These are phyloP conservation scores for Aspergillus cristatus DNA, from an alignment of 495 filamentous ascomycete genomes.

Conservation along the genomic window DNA sequence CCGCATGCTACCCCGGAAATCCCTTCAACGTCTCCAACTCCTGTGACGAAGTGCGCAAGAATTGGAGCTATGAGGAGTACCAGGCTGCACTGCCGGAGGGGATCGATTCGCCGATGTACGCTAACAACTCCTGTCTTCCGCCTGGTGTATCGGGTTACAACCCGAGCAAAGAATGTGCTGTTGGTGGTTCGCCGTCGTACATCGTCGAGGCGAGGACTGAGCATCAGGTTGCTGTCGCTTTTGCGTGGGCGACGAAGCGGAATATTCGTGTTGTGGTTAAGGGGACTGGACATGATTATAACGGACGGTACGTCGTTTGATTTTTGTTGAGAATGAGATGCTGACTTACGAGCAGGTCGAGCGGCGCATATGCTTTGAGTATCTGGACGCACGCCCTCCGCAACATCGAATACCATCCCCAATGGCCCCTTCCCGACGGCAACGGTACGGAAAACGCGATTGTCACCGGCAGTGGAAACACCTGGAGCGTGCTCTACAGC, in stretches of 20 bases:
- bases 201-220: conserved; percentile 24
- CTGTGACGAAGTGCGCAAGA: conserved; percentile 12
- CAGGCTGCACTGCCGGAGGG: conserved; percentile 14
- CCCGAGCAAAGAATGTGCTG: conserved; percentile 10
- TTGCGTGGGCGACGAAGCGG: conserved; percentile 40
- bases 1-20: conserved; percentile 19
- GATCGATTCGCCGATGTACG: conserved; percentile 13
- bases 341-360: conserved; percentile 28
- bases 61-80: conserved; percentile 15
- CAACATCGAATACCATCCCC: conserved; percentile 22
- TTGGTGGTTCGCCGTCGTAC: conserved; percentile 19
- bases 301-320: conserved; percentile 25
- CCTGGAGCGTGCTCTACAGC: conserved; percentile 9
- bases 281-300: conserved; percentile 46
- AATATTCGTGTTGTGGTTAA: conserved; percentile 46
- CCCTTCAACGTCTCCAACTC: conserved; percentile 8
- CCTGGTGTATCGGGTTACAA: conserved; percentile 10
- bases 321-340: too few species aligned
- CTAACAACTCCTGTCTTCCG: conserved; percentile 19
- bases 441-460: conserved; percentile 16
- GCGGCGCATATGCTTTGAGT: conserved; percentile 37
- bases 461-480: conserved; percentile 17
- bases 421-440: conserved; percentile 11
- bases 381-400: conserved; percentile 42
- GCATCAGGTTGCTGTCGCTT: conserved; percentile 15